A percentile compares a stretch with the other conserved stretches of the same genome.
phyloP scores from a whole-genome alignment of 2,329 filamentous ascomycete species.

The Alternaria tenuissima region DNA sequence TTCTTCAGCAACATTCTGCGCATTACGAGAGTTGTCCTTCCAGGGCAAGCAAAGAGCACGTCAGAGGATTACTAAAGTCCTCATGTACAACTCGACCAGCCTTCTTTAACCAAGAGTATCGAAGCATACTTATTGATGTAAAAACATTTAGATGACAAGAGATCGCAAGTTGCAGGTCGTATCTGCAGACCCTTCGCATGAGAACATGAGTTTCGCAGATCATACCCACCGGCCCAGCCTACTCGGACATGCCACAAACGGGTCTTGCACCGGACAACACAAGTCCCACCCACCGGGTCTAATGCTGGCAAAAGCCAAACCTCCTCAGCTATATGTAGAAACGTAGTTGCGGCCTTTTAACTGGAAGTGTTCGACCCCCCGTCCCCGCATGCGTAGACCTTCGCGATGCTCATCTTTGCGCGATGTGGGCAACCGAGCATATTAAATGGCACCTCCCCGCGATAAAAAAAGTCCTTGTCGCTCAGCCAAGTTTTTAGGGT shows the following conservation, averaged over 20 bases:
- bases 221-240: background rate
- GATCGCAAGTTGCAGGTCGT: background rate
- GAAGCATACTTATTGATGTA: background rate
- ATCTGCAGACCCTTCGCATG: background rate
- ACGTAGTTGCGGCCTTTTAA: background rate
- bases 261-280: background rate
- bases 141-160: background rate
- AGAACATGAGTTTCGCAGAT: background rate
- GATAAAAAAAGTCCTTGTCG: background rate
- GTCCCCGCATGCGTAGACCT: slow-evolving; percentile 8
- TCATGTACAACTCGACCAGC: background rate
- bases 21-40: background rate
- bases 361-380: slow-evolving; percentile 5
- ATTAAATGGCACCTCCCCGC: background rate
- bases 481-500: background rate
- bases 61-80: background rate
- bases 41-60: background rate
- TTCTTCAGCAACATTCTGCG: background rate
- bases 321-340: background rate
- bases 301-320: background rate
- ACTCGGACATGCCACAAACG: background rate
- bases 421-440: background rate
- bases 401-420: background rate
- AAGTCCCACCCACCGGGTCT: background rate
- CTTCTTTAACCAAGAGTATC: background rate